Evolutionary conservation across 495 filamentous ascomycete genomes (phyloP).

Genomic region (Aspergillus leporis): DNA sequence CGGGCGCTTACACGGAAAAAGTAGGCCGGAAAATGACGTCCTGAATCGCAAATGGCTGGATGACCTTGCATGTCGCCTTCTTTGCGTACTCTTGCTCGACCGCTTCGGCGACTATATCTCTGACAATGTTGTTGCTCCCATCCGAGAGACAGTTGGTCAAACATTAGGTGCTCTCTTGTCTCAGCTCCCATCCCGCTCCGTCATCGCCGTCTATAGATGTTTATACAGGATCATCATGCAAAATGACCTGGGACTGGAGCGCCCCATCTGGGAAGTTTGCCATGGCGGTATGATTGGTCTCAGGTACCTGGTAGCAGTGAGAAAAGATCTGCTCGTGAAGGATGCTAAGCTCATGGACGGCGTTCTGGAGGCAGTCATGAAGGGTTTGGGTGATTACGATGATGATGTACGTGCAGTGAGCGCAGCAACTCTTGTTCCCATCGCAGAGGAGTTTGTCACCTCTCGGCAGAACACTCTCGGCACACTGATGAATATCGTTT

Average conservation of each 20-base stretch:
- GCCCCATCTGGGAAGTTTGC: constrained; percentile 86
- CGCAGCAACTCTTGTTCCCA: constrained; percentile 92
- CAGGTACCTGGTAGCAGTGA: constrained; percentile 89
- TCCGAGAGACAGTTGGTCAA: constrained; percentile 95
- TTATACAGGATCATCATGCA: constrained; percentile 92
- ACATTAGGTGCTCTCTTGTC: constrained; percentile 85
- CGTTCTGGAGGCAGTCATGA: constrained; percentile 88
- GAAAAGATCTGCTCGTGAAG: constrained; percentile 84
- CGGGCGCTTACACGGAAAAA: constrained; percentile 73
- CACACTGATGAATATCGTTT: constrained; percentile 87
- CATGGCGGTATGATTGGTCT: constrained; percentile 98
- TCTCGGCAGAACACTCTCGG: constrained; percentile 75
- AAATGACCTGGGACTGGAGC: constrained; percentile 67
- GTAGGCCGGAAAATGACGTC: constrained; percentile 69
- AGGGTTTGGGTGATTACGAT: constrained; percentile 84
- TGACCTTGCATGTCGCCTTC: constrained; percentile 87
- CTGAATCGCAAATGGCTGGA: constrained; percentile 85
- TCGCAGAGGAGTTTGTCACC: constrained; percentile 88
- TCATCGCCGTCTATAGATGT: constrained; percentile 76
- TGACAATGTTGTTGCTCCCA: constrained; percentile 93
- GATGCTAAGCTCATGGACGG: constrained; percentile 87
- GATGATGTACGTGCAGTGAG: constrained; percentile 97
- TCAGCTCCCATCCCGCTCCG: constrained; percentile 71
- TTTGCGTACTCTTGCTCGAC: constrained; percentile 95
- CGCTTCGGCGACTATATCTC: constrained; percentile 97